A percentile compares a stretch with the other conserved stretches of the same genome.
Evolutionary conservation across 371 early-diverging fungal species (phyloP).

Genomic region (Coemansia sp.): DNA sequence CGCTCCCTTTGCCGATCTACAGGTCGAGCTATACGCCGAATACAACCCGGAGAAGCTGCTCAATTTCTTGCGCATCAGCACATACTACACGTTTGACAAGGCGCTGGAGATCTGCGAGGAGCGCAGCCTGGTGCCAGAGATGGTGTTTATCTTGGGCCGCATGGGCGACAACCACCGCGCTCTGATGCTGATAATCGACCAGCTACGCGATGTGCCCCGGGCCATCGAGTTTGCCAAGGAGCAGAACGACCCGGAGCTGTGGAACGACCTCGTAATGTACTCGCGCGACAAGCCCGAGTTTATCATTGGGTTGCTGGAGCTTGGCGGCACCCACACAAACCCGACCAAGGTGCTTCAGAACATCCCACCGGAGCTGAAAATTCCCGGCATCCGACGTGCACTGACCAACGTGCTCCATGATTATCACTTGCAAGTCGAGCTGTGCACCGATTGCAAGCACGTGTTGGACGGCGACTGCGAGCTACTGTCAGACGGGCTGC

Average conservation of each 20-base stretch:
- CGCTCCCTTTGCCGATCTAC: conserved; percentile 76
- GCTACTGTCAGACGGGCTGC: conserved; percentile 71
- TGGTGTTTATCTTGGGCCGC: conserved; percentile 93
- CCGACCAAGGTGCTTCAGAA: conserved; percentile 75
- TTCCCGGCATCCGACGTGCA: conserved; percentile 78
- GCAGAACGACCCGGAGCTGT: conserved; percentile 91
- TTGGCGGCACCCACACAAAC: conserved; percentile 80
- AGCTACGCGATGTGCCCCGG: conserved; percentile 86
- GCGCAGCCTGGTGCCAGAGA: conserved; percentile 87
- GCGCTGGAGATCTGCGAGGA: conserved; percentile 83
- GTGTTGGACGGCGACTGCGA: conserved; percentile 84
- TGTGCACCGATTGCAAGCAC: conserved; percentile 84
- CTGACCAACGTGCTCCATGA: conserved; percentile 86
- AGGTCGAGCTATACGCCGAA: conserved; percentile 91
- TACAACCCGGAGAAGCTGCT: conserved; percentile 75
- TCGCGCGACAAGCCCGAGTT: conserved; percentile 61
- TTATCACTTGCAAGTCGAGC: conserved; percentile 77
- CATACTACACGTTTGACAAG: conserved; percentile 74
- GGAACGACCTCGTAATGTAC: conserved; percentile 83
- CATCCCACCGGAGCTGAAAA: conserved; percentile 76
- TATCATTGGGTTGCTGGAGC: conserved; percentile 85
- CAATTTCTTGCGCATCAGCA: conserved; percentile 79
- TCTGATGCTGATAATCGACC: conserved; percentile 84
- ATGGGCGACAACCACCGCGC: conserved; percentile 95
- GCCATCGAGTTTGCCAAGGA: conserved; percentile 97